phyloP scores from a whole-genome alignment of 2,329 filamentous ascomycete genomes.

The Xylaria sp. region DNA sequence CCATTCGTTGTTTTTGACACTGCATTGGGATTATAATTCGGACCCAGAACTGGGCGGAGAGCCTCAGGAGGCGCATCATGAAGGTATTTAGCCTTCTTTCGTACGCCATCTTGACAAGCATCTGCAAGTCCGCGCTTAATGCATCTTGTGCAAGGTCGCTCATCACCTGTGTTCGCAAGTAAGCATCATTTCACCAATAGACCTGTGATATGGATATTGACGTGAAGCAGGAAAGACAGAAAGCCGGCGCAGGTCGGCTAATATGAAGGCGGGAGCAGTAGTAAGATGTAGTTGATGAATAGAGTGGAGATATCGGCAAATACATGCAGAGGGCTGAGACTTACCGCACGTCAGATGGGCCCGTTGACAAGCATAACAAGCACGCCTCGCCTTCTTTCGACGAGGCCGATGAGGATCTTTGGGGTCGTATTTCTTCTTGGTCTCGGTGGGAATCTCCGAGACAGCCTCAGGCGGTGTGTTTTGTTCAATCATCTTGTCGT shows the following conservation, averaged over 20 bases:
- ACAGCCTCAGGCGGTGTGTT: conserved; percentile 39
- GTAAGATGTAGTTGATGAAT: conserved; percentile 19
- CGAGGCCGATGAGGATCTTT: conserved; percentile 88
- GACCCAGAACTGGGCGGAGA: conserved; percentile 75
- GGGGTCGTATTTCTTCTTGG: conserved; percentile 67
- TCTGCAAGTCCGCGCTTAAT: conserved; percentile 90
- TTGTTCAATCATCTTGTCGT: conserved; percentile 50
- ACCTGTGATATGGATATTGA: not conserved
- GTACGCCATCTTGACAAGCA: conserved; percentile 88
- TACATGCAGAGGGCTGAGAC: conserved; percentile 36
- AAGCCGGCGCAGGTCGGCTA: conserved; percentile 16
- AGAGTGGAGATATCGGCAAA: conserved; percentile 19
- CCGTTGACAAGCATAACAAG: conserved; percentile 94
- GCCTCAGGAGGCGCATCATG: conserved; percentile 91
- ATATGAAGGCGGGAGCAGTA: conserved; percentile 15
- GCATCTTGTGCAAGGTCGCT: conserved; percentile 87
- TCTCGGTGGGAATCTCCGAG: conserved; percentile 43
- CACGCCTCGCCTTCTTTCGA: conserved; percentile 91
- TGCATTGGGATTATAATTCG: conserved; percentile 58
- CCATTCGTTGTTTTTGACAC: conserved; percentile 43
- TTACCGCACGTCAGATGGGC: conserved; percentile 97
- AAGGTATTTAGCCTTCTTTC: conserved; percentile 98
- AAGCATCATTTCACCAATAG: conserved; percentile 19
- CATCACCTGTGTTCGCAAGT: conserved; percentile 62
- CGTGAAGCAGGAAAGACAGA: conserved; percentile 10